Evolutionary conservation across 2,329 filamentous ascomycete genomes (phyloP), one percentile per base, ranked within the genome.

Genomic region (Trichoderma breve): DNA sequence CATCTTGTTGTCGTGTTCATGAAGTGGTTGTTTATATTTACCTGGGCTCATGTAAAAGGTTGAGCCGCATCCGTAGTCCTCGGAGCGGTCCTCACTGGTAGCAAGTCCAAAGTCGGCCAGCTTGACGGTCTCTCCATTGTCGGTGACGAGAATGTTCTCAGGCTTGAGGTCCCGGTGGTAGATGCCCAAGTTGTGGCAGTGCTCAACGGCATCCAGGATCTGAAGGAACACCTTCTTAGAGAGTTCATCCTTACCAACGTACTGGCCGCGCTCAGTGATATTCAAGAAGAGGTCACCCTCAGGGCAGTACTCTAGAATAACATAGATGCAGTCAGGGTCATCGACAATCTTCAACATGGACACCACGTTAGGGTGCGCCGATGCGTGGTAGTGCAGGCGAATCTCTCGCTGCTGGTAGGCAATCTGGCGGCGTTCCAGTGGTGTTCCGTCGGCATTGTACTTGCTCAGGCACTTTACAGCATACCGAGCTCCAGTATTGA

Each of bases 11-110:
- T 51, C 43, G 8, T 18, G 26, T 30, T 34, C 1, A 1, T 51
- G 9, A 18, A 9, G 72, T 26, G 34, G 11, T n/a, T 73, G 64
- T 36, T 58, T 67, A 73, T 72, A 78, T 89, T 82, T 92, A 98
- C 95, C 95, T 89, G 96, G 96, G 80, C 94, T 97, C 96, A 98
- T 99, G 85, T 99, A 99, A 79, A 98, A 98, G 15, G 95, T 98
- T 36, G 96, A 98, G 74, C 96, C 96, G 81, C 96, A 99, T 79
- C 96, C 96, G 83, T 97, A 98, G 82, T 99, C 96, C 77, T 94
- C 92, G 75, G 95, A 97, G 76, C 91, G 87, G 75, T 90, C 87
- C 75, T 95, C 93, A 72, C 90, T 91, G 28, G 94, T 98, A 73
- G 96, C 96, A 70, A 99, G 89, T 80, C 96, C 96, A 87, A 99